A percentile compares a stretch with the other conserved stretches of the same genome.
Conservation (phyloP, 176 grass and related monocot species). For the Triticum dicoccoides region DNA sequence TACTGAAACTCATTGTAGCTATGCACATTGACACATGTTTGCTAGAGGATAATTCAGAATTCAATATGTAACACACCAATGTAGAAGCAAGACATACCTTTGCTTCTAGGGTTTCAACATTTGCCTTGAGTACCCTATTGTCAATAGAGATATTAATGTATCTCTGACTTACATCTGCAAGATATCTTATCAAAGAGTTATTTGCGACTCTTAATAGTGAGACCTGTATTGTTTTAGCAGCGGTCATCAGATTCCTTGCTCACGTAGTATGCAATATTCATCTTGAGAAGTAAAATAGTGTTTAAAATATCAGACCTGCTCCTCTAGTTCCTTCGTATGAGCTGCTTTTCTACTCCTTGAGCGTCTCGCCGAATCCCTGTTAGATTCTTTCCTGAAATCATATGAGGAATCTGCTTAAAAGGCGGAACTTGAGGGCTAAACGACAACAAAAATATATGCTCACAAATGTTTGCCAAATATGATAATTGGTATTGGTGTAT, state of each 20-base stretch:
- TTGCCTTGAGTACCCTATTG: slow-evolving; percentile 59
- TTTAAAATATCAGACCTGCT: slow-evolving; percentile 37
- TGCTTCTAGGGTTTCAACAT: slow-evolving; percentile 55
- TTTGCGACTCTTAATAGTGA: slow-evolving; percentile 60
- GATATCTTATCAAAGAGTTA: slow-evolving; percentile 49
- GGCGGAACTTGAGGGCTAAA: neutral
- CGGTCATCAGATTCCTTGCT: neutral
- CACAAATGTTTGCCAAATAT: neutral
- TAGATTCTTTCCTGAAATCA: slow-evolving; percentile 71
- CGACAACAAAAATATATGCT: neutral
- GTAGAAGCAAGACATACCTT: slow-evolving; percentile 43
- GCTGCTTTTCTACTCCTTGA: slow-evolving; percentile 85
- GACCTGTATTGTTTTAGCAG: slow-evolving; percentile 32
- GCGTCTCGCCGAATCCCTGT: slow-evolving; percentile 75
- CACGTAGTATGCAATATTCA: neutral
- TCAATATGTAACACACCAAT: neutral
- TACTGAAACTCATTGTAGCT: neutral
- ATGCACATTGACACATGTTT: neutral
- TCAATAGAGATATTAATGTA: slow-evolving; percentile 45
- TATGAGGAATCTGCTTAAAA: neutral
- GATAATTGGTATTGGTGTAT: neutral
- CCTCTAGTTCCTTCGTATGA: slow-evolving; percentile 71
- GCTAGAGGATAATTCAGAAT: neutral
- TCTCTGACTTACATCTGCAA: slow-evolving; percentile 53
- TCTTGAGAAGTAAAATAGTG: neutral